Evolutionary conservation across 805 yeast species (phyloP).

Genomic region (Pichia membranifaciens): DNA sequence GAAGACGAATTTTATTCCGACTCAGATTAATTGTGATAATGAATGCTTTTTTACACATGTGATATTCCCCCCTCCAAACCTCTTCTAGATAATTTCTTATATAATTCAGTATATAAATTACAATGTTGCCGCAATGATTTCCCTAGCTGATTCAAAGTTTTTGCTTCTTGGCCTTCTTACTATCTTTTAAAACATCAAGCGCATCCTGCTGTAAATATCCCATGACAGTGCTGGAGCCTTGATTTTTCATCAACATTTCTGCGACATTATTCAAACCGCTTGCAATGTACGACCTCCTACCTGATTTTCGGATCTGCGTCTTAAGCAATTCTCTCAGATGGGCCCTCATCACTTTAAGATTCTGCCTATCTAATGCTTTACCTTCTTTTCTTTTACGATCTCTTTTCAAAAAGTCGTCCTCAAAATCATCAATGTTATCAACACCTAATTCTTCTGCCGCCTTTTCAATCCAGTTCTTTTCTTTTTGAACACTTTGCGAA

Average conservation of each 20-base stretch:
- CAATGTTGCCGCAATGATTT: too few species aligned
- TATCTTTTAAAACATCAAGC: slow-evolving; percentile 46
- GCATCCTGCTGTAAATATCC: slow-evolving; percentile 71
- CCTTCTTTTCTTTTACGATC: slow-evolving; percentile 52
- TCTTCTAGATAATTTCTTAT: slow-evolving; percentile 2
- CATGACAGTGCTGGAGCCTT: slow-evolving; percentile 56
- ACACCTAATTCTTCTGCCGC: slow-evolving; percentile 93
- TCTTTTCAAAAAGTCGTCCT: slow-evolving; percentile 59
- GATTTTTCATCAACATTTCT: slow-evolving; percentile 61
- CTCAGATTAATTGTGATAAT: slow-evolving; percentile 35
- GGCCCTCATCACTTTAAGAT: slow-evolving; percentile 39
- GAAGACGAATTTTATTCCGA: slow-evolving; percentile 69
- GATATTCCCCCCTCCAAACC: slow-evolving; percentile 4
- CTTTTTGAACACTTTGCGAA: slow-evolving; percentile 49
- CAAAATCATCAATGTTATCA: slow-evolving; percentile 62
- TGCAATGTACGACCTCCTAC: slow-evolving; percentile 68
- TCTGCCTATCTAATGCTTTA: slow-evolving; percentile 47
- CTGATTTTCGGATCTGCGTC: slow-evolving; percentile 53
- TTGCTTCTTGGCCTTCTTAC: slow-evolving; percentile 15
- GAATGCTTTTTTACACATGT: slow-evolving; percentile 2
- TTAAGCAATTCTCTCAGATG: slow-evolving; percentile 49
- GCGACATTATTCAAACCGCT: slow-evolving; percentile 77
- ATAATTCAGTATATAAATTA: background rate
- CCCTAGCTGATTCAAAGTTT: background rate
- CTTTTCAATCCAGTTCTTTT: slow-evolving; percentile 73